Evolutionary conservation across 2,329 filamentous ascomycete genomes (phyloP).

Genomic region (Cladosporium sp.): DNA sequence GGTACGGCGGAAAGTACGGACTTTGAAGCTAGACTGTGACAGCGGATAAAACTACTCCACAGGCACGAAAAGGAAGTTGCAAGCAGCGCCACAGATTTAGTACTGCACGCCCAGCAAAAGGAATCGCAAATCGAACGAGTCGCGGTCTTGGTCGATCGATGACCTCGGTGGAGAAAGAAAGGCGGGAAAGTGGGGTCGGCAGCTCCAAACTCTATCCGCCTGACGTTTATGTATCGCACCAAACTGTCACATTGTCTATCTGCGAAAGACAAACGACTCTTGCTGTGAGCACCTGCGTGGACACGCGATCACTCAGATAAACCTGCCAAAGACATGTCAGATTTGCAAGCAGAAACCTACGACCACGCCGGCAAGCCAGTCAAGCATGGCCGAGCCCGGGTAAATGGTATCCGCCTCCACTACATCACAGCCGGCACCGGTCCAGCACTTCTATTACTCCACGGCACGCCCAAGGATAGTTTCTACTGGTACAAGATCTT

Average conservation of each 20-base stretch:
- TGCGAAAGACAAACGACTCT: not conserved
- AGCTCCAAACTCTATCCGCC: constrained; percentile 10
- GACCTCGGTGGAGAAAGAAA: constrained; percentile 8
- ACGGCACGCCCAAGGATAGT: constrained; percentile 39
- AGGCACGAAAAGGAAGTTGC: not conserved
- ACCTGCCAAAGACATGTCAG: not conserved
- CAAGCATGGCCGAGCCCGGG: constrained; percentile 35
- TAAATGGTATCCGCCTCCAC: constrained; percentile 40
- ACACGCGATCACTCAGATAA: not conserved
- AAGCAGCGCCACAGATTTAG: not conserved
- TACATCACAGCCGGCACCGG: constrained; percentile 38
- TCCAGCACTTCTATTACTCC: constrained; percentile 36
- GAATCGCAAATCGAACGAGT: not conserved
- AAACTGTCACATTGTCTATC: not conserved
- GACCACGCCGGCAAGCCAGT: constrained; percentile 35
- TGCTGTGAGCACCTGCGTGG: not conserved
- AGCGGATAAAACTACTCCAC: not conserved
- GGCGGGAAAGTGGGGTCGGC: constrained; percentile 15
- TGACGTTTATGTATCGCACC: constrained; percentile 1
- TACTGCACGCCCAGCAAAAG: not conserved
- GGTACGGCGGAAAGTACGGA: too few species aligned
- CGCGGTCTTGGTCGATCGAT: constrained; percentile 13
- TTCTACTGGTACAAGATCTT: constrained; percentile 44
- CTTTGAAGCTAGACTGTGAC: too few species aligned
- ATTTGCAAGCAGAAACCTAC: constrained; percentile 34